Base-by-base conservation (phyloP, 2,329 filamentous ascomycete species). In the Talaromyces islandicus region DNA sequence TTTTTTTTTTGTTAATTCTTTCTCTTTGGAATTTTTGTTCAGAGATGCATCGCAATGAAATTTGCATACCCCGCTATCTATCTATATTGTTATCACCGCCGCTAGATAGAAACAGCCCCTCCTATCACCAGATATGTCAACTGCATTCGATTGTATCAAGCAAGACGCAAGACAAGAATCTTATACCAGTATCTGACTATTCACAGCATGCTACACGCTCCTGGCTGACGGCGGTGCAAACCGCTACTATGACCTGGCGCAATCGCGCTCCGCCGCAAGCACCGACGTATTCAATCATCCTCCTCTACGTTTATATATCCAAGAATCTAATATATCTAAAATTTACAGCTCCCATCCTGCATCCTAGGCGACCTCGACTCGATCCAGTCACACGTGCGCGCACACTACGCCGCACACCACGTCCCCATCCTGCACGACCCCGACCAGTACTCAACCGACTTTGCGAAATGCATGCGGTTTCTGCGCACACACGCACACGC, bases 321-420 rank as follows among this genome's bases (percentile, higher is more conserved):
- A 43, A 55, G 25, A 27, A 27, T 27, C 25, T 58, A 3, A 17
- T 5, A 38, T n/a, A n/a, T n/a, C 35, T 38, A 38, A 38, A 17
- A 2, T 38, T 9, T 14, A 7, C 54, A 85, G 69, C 78, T 85
- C 60, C 84, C 91, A 1, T 79, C 90, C 69, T 80, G 83, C 58
- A 92, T 99, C 63, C 86, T 96, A 66, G 94, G 94, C 53, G 94
- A 99, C 72, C 82, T 99, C 10, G 94, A 99, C 77, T 97, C 93
- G 4, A 78, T 97, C 19, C 77, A 77, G 2, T 78, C 84, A 10
- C 75, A 84, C 12, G 83, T 89, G 11, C 81, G 81, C 57, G 68
- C 80, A n/a, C 88, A 89, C 74, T 96, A 92, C 75, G 79, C 82
- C 35, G 76, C 79, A 24, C 80, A 82, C 57, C 73, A 80, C 29